Evolutionary conservation across 768 basidiomycete species (phyloP), one percentile per base, ranked within the genome.

Genomic region (Serendipita sp.): DNA sequence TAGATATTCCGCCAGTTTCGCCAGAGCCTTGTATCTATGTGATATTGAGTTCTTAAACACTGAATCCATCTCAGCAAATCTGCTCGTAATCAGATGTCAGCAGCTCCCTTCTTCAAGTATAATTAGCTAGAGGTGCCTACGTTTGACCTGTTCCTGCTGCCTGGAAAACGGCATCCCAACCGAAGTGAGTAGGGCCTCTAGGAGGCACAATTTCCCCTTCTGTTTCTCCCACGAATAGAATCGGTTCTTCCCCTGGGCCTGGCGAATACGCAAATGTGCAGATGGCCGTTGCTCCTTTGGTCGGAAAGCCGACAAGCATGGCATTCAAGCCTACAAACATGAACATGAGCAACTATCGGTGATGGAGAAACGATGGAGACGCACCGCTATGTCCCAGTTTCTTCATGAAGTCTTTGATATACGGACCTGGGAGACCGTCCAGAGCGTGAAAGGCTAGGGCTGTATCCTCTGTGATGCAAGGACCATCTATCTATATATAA

Each of bases 211-310:
- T 93, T n/a, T 72, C 78, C 1, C 95, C 95, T 26, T 90, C 83
- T 1, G 93, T 96, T 11, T 81, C 77, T 0, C 95, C 95, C 69
- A 96, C 94, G 63, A 89, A 89, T 7, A 89, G 72, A 53, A 93
- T 75, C 0, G 91, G 90, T 63, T 90, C 85, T 1, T 80, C 72
- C 70, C 82, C 84, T 26, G 93, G 91, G 0, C 92, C 91, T 0
- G 85, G 76, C 42, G 86, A 88, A 71, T 96, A 98, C 3, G 94
- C 95, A 68, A 98, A 98, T 1, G 96, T 98, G 74, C 95, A 98
- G 4, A 97, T 76, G 0, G 95, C 94, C 68, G 86, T 87, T 0
- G 96, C 96, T 13, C 78, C 81, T 63, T 81, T 88, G 0, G 82
- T 86, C 0, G 79, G 74, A 70, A 97, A 97, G 11, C 83, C 78